Evolutionary conservation across 176 grass and related monocot species (phyloP).

Genomic region (Bothriochloa decipiens): DNA sequence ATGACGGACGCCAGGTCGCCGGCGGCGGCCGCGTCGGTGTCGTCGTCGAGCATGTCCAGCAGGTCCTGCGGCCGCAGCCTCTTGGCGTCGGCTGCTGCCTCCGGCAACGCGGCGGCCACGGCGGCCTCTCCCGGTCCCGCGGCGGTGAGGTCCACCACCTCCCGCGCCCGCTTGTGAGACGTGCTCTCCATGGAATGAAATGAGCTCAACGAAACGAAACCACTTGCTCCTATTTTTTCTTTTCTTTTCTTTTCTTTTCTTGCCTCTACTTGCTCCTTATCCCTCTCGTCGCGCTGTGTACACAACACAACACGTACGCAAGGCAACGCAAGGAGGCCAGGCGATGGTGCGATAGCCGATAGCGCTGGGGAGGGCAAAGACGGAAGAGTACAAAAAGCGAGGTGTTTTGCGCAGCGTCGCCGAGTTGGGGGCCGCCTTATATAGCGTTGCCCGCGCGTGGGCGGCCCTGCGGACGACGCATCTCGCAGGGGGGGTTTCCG

Average conservation of each 20-base stretch:
- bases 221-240: background rate
- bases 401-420: slow-evolving; percentile 41
- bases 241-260: too few species aligned
- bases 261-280: rapidly evolving
- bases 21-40: slow-evolving; percentile 32
- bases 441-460: slow-evolving; percentile 20
- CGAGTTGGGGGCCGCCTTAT: slow-evolving; percentile 44
- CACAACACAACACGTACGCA: background rate
- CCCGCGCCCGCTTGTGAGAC: slow-evolving; percentile 46
- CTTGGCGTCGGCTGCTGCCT: slow-evolving; percentile 11
- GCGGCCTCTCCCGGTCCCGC: background rate
- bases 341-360: too few species aligned
- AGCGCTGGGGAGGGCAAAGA: background rate
- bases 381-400: slow-evolving; percentile 38
- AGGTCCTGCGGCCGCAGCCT: slow-evolving; percentile 60
- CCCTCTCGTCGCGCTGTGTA: too few species aligned
- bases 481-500: background rate
- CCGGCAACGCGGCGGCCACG: background rate
- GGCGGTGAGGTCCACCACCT: slow-evolving; percentile 12
- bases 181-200: slow-evolving; percentile 38
- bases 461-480: rapidly evolving
- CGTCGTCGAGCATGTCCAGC: slow-evolving; percentile 68
- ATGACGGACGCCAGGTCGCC: slow-evolving; percentile 78
- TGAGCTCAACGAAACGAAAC: too few species aligned
- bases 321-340: background rate